phyloP scores from a whole-genome alignment of 768 basidiomycete species.

The Sporobolomyces roseus region DNA sequence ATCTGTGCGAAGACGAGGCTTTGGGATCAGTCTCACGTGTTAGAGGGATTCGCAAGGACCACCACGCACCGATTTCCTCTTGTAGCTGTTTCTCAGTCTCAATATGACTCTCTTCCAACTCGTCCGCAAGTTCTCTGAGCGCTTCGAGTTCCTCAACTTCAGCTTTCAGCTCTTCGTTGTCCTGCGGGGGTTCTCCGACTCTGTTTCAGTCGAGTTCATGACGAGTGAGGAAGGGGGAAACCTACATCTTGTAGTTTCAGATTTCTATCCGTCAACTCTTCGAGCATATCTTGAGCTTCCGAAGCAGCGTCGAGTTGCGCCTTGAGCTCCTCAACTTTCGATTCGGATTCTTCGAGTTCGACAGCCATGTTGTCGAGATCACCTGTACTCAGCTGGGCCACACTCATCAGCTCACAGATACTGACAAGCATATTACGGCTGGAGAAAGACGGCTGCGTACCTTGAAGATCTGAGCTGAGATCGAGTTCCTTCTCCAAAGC shows the following conservation, averaged over 20 bases:
- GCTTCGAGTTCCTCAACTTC: conserved; percentile 95
- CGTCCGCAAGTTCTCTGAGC: conserved; percentile 91
- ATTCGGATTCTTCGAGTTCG: conserved; percentile 81
- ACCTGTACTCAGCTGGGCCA: conserved; percentile 8
- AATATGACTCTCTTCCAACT: conserved; percentile 91
- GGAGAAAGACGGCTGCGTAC: conserved; percentile 45
- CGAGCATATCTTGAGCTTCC: conserved; percentile 92
- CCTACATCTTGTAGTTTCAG: conserved; percentile 79
- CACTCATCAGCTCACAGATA: background rate
- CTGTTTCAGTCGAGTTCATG: background rate
- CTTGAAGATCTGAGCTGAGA: conserved; percentile 71
- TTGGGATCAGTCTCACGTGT: background rate
- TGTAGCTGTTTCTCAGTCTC: conserved; percentile 88
- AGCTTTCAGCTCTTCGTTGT: conserved; percentile 95
- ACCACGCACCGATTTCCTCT: conserved; percentile 69
- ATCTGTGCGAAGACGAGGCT: conserved; percentile 31
- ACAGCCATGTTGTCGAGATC: conserved; percentile 64
- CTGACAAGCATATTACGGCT: background rate
- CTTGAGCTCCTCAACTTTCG: conserved; percentile 89
- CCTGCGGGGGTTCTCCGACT: conserved; percentile 53
- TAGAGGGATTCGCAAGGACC: background rate
- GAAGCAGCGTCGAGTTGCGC: conserved; percentile 89
- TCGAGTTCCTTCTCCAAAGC: conserved; percentile 88
- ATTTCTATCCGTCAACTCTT: conserved; percentile 90
- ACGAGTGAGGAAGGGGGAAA: background rate